Base-by-base conservation (phyloP, 768 basidiomycete genomes). In the Naganishia randhawae region DNA sequence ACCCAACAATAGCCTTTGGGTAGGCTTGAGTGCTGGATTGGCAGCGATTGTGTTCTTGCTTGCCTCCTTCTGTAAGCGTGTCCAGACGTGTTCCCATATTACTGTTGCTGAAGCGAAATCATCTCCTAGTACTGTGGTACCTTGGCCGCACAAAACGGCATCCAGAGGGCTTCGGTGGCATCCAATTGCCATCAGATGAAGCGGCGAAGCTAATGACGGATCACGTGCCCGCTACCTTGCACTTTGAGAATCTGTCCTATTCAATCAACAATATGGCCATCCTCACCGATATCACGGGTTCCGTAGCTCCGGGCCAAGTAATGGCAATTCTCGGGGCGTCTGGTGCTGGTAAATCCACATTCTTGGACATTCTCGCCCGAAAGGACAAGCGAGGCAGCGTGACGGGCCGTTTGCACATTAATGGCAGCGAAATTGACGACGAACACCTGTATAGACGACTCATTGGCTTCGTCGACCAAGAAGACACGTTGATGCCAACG, bases 311-410 rank as follows among this genome's bases (percentile, higher is more conserved):
- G 0, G 95, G 95, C 8, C 89, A 93, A 78, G 83, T 97, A 61
- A 87, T 94, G 82, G 95, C 93, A 0, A 90, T 98, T 73, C 93
- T 98, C 89, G 95, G 95, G 68, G 92, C 93, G 0, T 95, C 92
- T 0, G 95, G 94, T 22, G 92, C 94, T 0, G 95, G 95, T 51
- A 97, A 97, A 80, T 94, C 92, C 2, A 97, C 96, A 0, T 85
- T 98, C 74, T 87, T 99, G 52, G 96, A 99, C 77, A 94, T 98
- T 70, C 86, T 99, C 22, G 96, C 95, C 11, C 84, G 91, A 63
- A 94, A 92, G 80, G 82, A 85, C 71, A 98, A 98, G 82, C 84
- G 88, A 16, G 96, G 96, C 0, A 67, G 74, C 1, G 89, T 94
- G 8, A 77, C 80, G 39, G 94, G 94, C 2, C 84, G 84, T 32